Evolutionary conservation across 2,329 filamentous ascomycete genomes (phyloP).

Genomic region (Diaporthe capsici): DNA sequence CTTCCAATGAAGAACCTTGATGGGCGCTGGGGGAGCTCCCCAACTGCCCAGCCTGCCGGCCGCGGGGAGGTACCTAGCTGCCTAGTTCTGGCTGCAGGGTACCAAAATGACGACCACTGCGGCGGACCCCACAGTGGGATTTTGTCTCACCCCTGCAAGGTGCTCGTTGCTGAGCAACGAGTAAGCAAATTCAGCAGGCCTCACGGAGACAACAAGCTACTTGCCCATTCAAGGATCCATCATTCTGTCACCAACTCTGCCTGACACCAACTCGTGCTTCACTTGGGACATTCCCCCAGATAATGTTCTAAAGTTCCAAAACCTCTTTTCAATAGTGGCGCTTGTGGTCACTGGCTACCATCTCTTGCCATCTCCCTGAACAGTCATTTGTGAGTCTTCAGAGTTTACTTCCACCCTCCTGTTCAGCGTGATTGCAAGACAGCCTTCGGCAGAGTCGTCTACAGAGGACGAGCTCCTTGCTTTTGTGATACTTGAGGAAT

Average conservation of each 20-base stretch:
- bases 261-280: conserved; percentile 24
- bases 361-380: conserved; percentile 22
- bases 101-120: neutral
- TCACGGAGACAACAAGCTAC: conserved; percentile 37
- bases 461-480: neutral
- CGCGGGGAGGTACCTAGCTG: neutral
- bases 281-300: conserved; percentile 7
- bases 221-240: conserved; percentile 17
- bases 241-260: conserved; percentile 33
- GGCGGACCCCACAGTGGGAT: conserved; percentile 5
- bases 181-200: conserved; percentile 29
- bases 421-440: neutral
- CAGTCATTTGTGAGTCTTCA: conserved; percentile 29
- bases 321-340: neutral
- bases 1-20: neutral
- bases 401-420: neutral
- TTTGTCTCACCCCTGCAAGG: neutral
- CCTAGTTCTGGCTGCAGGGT: conserved; percentile 3
- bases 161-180: conserved; percentile 39
- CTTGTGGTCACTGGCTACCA: conserved; percentile 28
- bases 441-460: neutral
- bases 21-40: neutral
- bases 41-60: neutral
- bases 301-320: conserved; percentile 18
- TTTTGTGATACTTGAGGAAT: neutral